These are phyloP conservation scores for Acanthamoeba triangularis DNA, from an alignment of 208 protist species.

Conservation along the genomic window DNA sequence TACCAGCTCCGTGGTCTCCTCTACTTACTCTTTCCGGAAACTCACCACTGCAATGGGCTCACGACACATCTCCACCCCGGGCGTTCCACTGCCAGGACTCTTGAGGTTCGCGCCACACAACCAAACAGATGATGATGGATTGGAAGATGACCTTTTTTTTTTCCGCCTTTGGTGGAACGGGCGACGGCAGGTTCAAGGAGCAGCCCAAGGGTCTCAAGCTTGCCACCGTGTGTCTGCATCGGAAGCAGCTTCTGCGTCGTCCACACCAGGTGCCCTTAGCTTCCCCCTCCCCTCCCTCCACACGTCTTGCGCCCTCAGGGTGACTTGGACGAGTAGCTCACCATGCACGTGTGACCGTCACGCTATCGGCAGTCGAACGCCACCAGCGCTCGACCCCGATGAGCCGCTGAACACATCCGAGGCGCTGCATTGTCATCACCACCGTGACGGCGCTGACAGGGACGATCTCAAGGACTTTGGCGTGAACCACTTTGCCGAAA, in stretches of 20 bases:
- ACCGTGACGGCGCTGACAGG: conserved; percentile 93
- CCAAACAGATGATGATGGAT: too few species aligned
- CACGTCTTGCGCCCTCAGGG: too few species aligned
- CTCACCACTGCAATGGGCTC: too few species aligned
- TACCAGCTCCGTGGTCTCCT: too few species aligned
- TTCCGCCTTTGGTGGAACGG: too few species aligned
- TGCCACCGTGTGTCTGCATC: conserved; percentile 90
- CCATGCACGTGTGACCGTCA: not conserved
- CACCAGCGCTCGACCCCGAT: conserved; percentile 96
- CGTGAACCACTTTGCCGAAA: conserved; percentile 95
- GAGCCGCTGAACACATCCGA: conserved; percentile 97
- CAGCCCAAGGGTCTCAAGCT: conserved; percentile 76
- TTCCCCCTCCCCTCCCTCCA: not conserved
- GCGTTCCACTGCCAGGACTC: too few species aligned
- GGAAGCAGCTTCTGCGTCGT: conserved; percentile 99
- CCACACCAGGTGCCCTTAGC: conserved; percentile 93
- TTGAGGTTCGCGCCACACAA: too few species aligned
- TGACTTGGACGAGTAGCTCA: not conserved
- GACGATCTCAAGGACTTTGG: conserved; percentile 97
- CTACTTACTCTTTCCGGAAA: too few species aligned
- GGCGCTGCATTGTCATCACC: conserved; percentile 99
- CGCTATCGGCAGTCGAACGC: conserved; percentile 86
- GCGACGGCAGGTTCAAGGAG: conserved; percentile 56
- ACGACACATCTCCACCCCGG: too few species aligned
- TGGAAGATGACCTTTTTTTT: too few species aligned